Percentiles rank a stretch among this genome's conserved stretches.
These are phyloP conservation scores for Adansonia gregorii DNA, from an alignment of 441 rosid genomes.

Conservation along the genomic window DNA sequence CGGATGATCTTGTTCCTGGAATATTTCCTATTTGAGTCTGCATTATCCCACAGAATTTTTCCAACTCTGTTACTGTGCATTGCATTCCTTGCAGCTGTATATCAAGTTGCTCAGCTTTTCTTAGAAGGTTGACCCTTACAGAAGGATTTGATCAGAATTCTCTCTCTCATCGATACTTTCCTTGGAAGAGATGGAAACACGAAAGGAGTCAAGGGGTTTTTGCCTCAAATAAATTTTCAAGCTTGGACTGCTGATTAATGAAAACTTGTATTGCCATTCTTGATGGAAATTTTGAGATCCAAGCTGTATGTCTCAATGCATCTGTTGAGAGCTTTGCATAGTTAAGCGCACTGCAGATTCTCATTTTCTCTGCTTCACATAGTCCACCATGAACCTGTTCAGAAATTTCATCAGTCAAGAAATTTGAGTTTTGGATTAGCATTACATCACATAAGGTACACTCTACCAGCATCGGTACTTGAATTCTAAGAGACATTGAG, in stretches of 20 bases:
- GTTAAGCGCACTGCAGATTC: conserved; percentile 45
- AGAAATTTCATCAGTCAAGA: conserved; percentile 9
- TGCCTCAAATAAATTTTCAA: conserved; percentile 21
- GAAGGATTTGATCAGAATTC: conserved; percentile 27
- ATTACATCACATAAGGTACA: not conserved
- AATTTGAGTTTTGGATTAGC: not conserved
- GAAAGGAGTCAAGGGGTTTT: not conserved
- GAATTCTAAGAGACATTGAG: not conserved
- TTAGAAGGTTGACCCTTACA: conserved; percentile 23
- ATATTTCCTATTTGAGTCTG: conserved; percentile 33
- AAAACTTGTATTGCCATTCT: conserved; percentile 34
- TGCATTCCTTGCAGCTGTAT: conserved; percentile 28
- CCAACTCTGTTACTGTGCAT: conserved; percentile 31
- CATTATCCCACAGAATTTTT: conserved; percentile 32
- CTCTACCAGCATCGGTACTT: not conserved
- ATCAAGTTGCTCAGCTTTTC: conserved; percentile 32
- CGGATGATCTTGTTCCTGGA: conserved; percentile 31
- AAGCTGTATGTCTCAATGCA: conserved; percentile 36
- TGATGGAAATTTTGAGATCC: conserved; percentile 48
- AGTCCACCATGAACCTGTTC: conserved; percentile 50
- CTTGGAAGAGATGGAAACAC: not conserved
- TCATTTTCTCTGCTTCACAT: conserved; percentile 39
- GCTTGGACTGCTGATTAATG: conserved; percentile 38
- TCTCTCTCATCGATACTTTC: conserved; percentile 18
- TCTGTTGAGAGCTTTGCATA: conserved; percentile 50